Evolutionary conservation across 805 yeast species (phyloP), one percentile per base, ranked within the genome.

Genomic region (Yamadazyma sp.): DNA sequence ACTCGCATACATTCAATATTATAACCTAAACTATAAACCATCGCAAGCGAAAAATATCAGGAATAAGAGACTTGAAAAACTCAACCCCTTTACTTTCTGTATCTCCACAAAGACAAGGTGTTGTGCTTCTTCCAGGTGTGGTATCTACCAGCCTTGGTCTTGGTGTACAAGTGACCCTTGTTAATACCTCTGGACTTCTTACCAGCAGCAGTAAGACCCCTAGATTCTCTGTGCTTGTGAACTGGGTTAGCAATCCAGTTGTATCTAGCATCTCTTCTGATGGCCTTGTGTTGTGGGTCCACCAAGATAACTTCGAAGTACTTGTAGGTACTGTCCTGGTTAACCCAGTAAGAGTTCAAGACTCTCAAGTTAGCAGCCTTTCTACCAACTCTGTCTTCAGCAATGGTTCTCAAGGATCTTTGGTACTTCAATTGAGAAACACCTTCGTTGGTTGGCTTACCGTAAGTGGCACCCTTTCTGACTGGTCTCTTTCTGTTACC

Each of bases 401-500:
- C 99, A 63, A 96, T 90, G 61, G 96, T 80, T 77, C 95, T 88
- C 74, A 88, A 79, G 52, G 96, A 84, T 77, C 91, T 88, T 81
- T 93, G 99, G 95, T 89, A 90, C 80, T 93, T 93, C 79, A 93
- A 86, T 75, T 93, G 97, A 81, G 81, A 82, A 59, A 93, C 93
- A 87, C 99, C 99, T 80, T 88, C 95, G 95, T 93, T 93, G 80
- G 99, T 93, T 84, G 99, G 99, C 86, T 93, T 93, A 87, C 99
- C 99, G 84, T 93, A 91, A 71, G 98, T 93, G 67, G 97, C 98
- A 87, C 99, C 99, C 93, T 93, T 93, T 79, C 95, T 89, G 64
- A 84, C 97, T 64, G 97, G 97, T 80, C 96, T 88, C 96, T 93
- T 93, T 86, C 99, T 90, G 82, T 91, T 91, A 82, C 99, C 99